Evolutionary conservation across 345 rosid species (phyloP), one percentile per base, ranked within the genome.

Genomic region (Camelina neglecta): DNA sequence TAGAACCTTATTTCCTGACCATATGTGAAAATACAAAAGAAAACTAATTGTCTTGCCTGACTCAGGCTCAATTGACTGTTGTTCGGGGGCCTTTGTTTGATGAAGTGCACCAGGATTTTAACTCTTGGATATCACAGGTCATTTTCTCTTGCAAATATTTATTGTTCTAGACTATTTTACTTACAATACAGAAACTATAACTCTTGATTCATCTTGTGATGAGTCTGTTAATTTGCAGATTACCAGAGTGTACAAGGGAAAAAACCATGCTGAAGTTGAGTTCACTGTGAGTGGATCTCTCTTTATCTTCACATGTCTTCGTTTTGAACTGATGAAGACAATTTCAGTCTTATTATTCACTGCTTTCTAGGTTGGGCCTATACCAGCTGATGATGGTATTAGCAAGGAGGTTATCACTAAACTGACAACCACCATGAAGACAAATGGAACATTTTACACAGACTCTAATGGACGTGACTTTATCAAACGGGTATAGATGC

Each of bases 401-500:
- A 96, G 98, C 70, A 93, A 93, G 85, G 98, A 93, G 80, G 80
- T 93, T 69, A 79, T 79, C 62, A 87, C 96, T 60, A 85, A 79
- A 80, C 78, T 93, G 75, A 87, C 89, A 73, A 86, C 97, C 55
- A 69, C 83, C 65, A 81, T 93, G 88, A 84, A 84, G 84, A 93
- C 91, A 77, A 93, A 87, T 74, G 82, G 73, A 73, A 90, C 94
- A 66, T 91, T 91, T 85, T 93, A 87, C 83, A 88, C 94, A 9
- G 98, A 90, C 80, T 93, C 98, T 65, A 93, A 91, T 75, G 98
- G 98, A 1, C 97, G 96, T 7, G 97, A 93, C 85, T 93, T 88
- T 82, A 86, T 91, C 70, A 85, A 87, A 84, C 83, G 98, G 95
- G 98, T 90, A 87, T 61, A 67, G 62, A 61, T 73, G 58, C 61